phyloP scores from a whole-genome alignment of 306 rosid genomes.

The Medicago lupulina region DNA sequence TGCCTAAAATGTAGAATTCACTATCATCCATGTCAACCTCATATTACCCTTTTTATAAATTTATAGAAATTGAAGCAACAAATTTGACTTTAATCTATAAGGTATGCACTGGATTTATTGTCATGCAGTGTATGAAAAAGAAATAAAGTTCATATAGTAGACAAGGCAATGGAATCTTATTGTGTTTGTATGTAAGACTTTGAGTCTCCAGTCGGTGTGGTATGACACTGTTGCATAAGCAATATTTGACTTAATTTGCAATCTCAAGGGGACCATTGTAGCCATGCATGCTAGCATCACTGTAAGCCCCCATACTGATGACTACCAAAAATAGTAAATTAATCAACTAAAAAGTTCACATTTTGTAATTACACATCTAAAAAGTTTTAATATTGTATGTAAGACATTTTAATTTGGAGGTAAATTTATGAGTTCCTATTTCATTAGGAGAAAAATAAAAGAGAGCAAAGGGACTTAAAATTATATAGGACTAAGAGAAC shows the following conservation, averaged over 20 bases:
- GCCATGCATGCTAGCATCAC: constrained; percentile 7
- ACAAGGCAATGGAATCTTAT: constrained; percentile 29
- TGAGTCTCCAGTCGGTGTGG: constrained; percentile 42
- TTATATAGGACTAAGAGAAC: background rate
- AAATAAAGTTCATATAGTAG: constrained; percentile 34
- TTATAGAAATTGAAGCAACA: constrained; percentile 29
- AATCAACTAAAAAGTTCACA: background rate
- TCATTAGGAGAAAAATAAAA: no score
- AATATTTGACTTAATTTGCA: constrained; percentile 49
- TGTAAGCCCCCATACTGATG: constrained; percentile 37
- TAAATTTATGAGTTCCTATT: background rate
- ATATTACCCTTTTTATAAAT: background rate
- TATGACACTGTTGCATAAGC: constrained; percentile 35
- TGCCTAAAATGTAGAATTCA: constrained; percentile 19
- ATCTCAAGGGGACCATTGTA: constrained; percentile 49
- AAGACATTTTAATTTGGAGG: background rate
- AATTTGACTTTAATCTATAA: constrained; percentile 38
- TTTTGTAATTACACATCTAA: no score
- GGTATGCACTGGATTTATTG: constrained; percentile 14
- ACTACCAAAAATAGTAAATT: constrained; percentile 32
- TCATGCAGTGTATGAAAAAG: constrained; percentile 34
- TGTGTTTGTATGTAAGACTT: constrained; percentile 24
- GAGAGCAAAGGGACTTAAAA: no score
- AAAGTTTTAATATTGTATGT: no score
- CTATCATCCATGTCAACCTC: background rate